These are phyloP conservation scores for Paraconiothyrium brasiliense DNA, from an alignment of 2,329 filamentous ascomycete genomes.

Conservation along the genomic window DNA sequence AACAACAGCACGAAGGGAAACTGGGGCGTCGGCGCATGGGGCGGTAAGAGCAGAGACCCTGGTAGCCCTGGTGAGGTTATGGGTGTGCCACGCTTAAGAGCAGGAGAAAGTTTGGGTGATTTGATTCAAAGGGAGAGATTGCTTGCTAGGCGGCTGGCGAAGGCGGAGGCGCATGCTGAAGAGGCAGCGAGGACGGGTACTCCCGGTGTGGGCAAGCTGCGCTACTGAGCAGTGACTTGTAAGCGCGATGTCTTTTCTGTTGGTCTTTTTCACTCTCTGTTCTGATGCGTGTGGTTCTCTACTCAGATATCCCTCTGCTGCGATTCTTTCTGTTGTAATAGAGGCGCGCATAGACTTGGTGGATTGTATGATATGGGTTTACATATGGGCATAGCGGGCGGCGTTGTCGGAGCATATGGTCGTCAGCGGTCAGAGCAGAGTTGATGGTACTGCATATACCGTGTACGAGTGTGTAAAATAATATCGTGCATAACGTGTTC, in stretches of 20 bases:
- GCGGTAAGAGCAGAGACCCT: slow-evolving; percentile 25
- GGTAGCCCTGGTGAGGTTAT: slow-evolving; percentile 26
- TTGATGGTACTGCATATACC: neutral
- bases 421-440: neutral
- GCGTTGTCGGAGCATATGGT: slow-evolving; percentile 16
- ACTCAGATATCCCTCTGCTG: slow-evolving; percentile 30
- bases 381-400: slow-evolving; percentile 22
- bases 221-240: neutral
- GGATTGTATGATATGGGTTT: slow-evolving; percentile 6
- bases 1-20: slow-evolving; percentile 25
- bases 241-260: neutral
- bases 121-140: slow-evolving; percentile 40
- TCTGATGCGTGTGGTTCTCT: slow-evolving; percentile 26
- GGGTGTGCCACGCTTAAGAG: slow-evolving; percentile 24
- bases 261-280: slow-evolving; percentile 9
- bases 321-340: slow-evolving; percentile 5
- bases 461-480: neutral
- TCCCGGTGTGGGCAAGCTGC: slow-evolving; percentile 4
- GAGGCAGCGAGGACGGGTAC: slow-evolving; percentile 16
- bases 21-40: slow-evolving; percentile 30
- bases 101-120: slow-evolving; percentile 33
- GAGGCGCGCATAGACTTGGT: slow-evolving; percentile 14
- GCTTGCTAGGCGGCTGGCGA: slow-evolving; percentile 38
- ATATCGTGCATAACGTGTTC: neutral
- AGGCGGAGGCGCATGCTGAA: slow-evolving; percentile 37